Base-by-base conservation (phyloP, 164 flowering plant species). In the Nelumbo lutea region DNA sequence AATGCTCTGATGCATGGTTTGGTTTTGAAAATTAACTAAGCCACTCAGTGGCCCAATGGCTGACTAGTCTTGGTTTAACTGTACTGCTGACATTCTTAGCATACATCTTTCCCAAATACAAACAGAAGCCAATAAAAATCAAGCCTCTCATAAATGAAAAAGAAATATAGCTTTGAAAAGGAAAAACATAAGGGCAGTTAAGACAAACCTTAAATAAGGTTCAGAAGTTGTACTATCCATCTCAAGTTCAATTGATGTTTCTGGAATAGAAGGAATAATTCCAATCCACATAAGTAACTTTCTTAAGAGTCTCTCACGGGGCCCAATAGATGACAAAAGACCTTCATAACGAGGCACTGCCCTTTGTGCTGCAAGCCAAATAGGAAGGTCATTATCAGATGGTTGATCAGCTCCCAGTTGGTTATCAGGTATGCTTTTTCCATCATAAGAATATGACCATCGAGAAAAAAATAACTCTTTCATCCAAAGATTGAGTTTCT, bases 361-460 rank as follows among this genome's bases (percentile, higher is more conserved):
- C 73, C 76, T 90, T 72, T 91, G 96, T 64, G 98, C 95, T 52
- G 98, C 98, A 65, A 88, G 68, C 96, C 96, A 89, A 53, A 94
- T 87, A 61, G 97, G 98, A 62, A 86, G 86, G 5, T 86, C 90
- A 68, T 66, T 69, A 39, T 83, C 81, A 70, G 86, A 80, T 65
- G 73, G 65, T 64, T 80, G 70, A 66, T 85, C 87, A 57, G 44
- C 76, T 42, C 59, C 79, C 42, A 68, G 40, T 53, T 64, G 71
- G 46, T 78, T 76, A 74, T 83, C 79, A 59, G 77, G 70, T 40
- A 58, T 40, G 45, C 75, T 68, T 62, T 76, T 27, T 27, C 27
- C 84, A 67, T 76, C 68, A 66, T 73, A 53, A 69, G 78, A 72
- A 79, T 75, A 68, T 65, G 81, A 68, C 61, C 79, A 70, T 69